Conservation (phyloP, 495 filamentous ascomycete species). For the Margaritispora aquatica region DNA sequence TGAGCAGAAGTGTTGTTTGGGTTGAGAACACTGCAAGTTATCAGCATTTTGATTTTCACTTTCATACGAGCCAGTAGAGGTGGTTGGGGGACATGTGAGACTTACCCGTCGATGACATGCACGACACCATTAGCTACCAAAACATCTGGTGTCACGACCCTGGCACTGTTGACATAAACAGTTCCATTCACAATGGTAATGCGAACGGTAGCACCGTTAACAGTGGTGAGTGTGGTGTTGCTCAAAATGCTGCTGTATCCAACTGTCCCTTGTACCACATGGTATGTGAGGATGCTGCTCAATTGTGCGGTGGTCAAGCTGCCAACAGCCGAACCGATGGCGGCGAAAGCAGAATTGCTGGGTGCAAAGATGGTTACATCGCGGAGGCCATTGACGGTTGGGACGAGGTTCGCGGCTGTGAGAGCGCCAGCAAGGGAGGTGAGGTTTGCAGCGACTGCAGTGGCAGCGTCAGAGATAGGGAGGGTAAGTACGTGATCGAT, state of each 20-base stretch:
- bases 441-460: slow-evolving; percentile 44
- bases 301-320: slow-evolving; percentile 40
- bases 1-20: slow-evolving; percentile 43
- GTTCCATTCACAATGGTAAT: slow-evolving; percentile 40
- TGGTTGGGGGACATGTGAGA: no score
- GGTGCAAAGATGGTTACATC: slow-evolving; percentile 62
- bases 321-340: slow-evolving; percentile 42
- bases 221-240: slow-evolving; percentile 35
- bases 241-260: slow-evolving; percentile 40
- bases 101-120: slow-evolving; percentile 49
- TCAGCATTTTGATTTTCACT: no score
- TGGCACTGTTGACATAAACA: slow-evolving; percentile 40
- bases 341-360: slow-evolving; percentile 53
- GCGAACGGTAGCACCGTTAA: slow-evolving; percentile 40
- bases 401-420: slow-evolving; percentile 35
- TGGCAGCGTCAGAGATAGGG: slow-evolving; percentile 42
- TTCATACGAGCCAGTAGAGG: no score
- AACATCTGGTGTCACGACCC: slow-evolving; percentile 48
- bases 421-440: slow-evolving; percentile 52
- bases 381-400: slow-evolving; percentile 32
- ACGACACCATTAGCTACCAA: slow-evolving; percentile 61
- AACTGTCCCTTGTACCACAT: slow-evolving; percentile 50
- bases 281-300: slow-evolving; percentile 45
- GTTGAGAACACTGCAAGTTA: slow-evolving; percentile 60
- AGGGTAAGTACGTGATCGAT: slow-evolving; percentile 53